phyloP scores from a whole-genome alignment of 2,329 filamentous ascomycete species.

The Xylaria sp. region DNA sequence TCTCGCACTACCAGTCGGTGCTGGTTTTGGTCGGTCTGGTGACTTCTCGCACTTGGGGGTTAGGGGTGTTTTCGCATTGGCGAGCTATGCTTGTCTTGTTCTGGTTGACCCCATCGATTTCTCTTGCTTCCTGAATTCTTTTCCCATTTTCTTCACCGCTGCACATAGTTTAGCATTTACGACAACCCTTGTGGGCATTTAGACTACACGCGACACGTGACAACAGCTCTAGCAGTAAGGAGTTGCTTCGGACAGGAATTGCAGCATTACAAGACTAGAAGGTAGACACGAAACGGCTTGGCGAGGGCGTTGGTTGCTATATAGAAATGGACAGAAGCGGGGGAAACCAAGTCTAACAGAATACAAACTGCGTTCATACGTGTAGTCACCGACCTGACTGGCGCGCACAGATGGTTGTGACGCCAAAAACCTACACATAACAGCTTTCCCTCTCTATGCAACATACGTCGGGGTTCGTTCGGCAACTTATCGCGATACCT shows the following conservation, averaged over 20 bases:
- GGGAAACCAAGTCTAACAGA: constrained; percentile 14
- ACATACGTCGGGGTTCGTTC: background rate
- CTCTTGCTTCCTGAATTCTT: background rate
- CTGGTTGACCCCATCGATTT: background rate
- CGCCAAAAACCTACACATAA: too few relatives aligned
- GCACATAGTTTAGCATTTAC: constrained; percentile 28
- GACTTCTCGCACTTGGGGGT: background rate
- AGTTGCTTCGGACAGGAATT: constrained; percentile 29
- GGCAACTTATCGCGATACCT: background rate
- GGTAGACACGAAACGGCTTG: constrained; percentile 26
- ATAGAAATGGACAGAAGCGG: constrained; percentile 28
- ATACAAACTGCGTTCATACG: constrained; percentile 21
- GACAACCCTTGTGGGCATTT: constrained; percentile 20
- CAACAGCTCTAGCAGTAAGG: constrained; percentile 24
- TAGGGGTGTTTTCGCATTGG: constrained; percentile 16
- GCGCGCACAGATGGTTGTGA: too few relatives aligned
- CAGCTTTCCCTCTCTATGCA: background rate
- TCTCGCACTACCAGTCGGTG: constrained; percentile 10
- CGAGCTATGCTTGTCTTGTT: constrained; percentile 12
- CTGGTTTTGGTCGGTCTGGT: constrained; percentile 18
- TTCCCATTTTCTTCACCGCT: background rate
- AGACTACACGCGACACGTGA: constrained; percentile 33
- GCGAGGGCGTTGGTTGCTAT: constrained; percentile 26
- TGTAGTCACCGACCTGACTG: constrained; percentile 6
- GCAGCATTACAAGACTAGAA: constrained; percentile 31